Evolutionary conservation across 2,329 filamentous ascomycete genomes (phyloP).

Genomic region (Teratosphaeria gauchensis): DNA sequence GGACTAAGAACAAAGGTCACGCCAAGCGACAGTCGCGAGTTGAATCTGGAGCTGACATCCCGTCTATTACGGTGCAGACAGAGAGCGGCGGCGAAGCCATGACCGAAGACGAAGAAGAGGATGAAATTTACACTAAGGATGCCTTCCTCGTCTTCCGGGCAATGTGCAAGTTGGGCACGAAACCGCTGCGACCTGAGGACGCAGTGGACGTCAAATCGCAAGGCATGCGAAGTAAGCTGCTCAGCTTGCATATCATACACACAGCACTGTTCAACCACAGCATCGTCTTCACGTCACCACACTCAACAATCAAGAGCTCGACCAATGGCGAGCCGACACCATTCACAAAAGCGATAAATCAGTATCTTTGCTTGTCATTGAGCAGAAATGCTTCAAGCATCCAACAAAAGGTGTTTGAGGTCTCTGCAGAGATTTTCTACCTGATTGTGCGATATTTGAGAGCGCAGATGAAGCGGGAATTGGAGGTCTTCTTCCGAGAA

Average conservation of each 20-base stretch:
- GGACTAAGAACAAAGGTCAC: constrained; percentile 37
- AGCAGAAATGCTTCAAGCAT: constrained; percentile 93
- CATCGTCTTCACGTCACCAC: constrained; percentile 77
- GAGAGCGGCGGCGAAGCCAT: constrained; percentile 37
- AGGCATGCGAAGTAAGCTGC: constrained; percentile 92
- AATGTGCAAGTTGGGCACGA: constrained; percentile 95
- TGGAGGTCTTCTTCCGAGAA: constrained; percentile 95
- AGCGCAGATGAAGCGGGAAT: constrained; percentile 93
- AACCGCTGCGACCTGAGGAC: constrained; percentile 79
- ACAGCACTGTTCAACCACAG: constrained; percentile 93
- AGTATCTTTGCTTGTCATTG: constrained; percentile 89
- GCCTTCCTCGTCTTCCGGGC: constrained; percentile 95
- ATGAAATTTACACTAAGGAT: constrained; percentile 94
- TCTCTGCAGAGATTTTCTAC: constrained; percentile 97
- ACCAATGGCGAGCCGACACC: constrained; percentile 79
- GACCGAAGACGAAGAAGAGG: constrained; percentile 69
- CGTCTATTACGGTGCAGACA: constrained; percentile 25
- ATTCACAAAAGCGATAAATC: constrained; percentile 91
- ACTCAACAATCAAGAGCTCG: constrained; percentile 86
- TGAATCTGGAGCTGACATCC: constrained; percentile 36
- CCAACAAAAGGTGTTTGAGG: constrained; percentile 83
- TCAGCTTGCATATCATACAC: constrained; percentile 91
- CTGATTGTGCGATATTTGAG: constrained; percentile 91
- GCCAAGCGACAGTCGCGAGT: constrained; percentile 25
- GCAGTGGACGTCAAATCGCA: constrained; percentile 87